Evolutionary conservation across 2,329 filamentous ascomycete genomes (phyloP).

Genomic region (Aspergillus ochraceoroseus): DNA sequence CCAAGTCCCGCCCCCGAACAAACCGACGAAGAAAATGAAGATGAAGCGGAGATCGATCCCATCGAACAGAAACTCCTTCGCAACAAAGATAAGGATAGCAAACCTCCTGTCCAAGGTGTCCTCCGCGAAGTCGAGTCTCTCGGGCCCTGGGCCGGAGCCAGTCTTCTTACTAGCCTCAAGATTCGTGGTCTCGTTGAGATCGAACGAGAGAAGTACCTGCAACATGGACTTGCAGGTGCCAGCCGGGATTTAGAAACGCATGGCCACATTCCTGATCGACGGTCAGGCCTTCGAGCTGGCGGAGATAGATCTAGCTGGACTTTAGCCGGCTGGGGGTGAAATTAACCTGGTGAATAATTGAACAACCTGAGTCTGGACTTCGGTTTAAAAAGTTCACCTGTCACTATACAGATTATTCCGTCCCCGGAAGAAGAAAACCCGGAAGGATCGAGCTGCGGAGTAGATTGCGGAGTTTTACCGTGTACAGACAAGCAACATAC

Average conservation of each 20-base stretch:
- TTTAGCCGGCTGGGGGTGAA: slow-evolving; percentile 45
- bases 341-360: not conserved
- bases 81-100: slow-evolving; percentile 33
- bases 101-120: slow-evolving; percentile 35
- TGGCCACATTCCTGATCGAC: slow-evolving; percentile 35
- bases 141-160: slow-evolving; percentile 62
- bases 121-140: slow-evolving; percentile 56
- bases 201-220: slow-evolving; percentile 59
- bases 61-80: slow-evolving; percentile 41
- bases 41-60: slow-evolving; percentile 45
- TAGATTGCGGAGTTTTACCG: no score
- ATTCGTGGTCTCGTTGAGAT: slow-evolving; percentile 60
- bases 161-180: slow-evolving; percentile 55
- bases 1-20: slow-evolving; percentile 14
- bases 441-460: no score
- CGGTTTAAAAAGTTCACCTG: no score
- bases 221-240: slow-evolving; percentile 46
- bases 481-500: no score
- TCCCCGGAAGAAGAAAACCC: no score
- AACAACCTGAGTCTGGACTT: no score
- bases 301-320: slow-evolving; percentile 49
- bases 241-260: slow-evolving; percentile 40
- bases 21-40: slow-evolving; percentile 13
- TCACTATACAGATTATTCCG: no score
- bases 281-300: slow-evolving; percentile 37